Evolutionary conservation across 208 protist genomes (phyloP).

Genomic region (Acanthamoeba quina): DNA sequence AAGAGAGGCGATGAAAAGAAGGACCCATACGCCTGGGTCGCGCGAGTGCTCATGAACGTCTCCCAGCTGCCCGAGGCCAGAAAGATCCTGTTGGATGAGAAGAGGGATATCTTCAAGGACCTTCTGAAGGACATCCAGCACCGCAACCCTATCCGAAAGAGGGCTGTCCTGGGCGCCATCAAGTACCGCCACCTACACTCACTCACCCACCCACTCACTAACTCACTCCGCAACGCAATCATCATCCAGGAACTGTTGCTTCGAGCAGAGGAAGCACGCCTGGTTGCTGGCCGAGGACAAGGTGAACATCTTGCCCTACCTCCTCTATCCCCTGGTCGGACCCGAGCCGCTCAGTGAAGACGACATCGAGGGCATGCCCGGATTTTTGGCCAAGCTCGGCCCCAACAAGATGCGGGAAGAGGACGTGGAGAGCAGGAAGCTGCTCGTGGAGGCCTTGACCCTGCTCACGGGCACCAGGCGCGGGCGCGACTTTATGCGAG

Average conservation of each 20-base stretch:
- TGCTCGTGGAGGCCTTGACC: slow-evolving; percentile 36
- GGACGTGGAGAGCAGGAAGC: slow-evolving; percentile 31
- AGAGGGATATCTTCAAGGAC: slow-evolving; percentile 42
- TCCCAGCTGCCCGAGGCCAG: slow-evolving; percentile 23
- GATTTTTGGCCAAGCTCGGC: slow-evolving; percentile 19
- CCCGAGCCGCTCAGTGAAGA: slow-evolving; percentile 58
- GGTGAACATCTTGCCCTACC: slow-evolving; percentile 51
- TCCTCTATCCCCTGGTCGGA: slow-evolving; percentile 52
- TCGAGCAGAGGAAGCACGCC: slow-evolving; percentile 54
- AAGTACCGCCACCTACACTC: background rate
- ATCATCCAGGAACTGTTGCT: slow-evolving; percentile 47
- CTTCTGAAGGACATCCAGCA: slow-evolving; percentile 44
- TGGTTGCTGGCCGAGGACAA: slow-evolving; percentile 55
- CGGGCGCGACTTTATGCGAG: slow-evolving; percentile 46
- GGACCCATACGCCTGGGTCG: slow-evolving; percentile 62
- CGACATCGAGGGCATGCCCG: slow-evolving; percentile 55
- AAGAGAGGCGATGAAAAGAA: slow-evolving; percentile 68
- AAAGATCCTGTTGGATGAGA: slow-evolving; percentile 34
- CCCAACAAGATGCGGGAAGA: slow-evolving; percentile 30
- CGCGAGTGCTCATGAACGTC: slow-evolving; percentile 47
- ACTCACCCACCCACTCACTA: background rate
- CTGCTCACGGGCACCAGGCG: slow-evolving; percentile 18
- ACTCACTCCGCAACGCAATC: background rate
- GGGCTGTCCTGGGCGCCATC: slow-evolving; percentile 41
- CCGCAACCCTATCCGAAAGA: slow-evolving; percentile 52